phyloP scores from a whole-genome alignment of 2,329 filamentous ascomycete species.

The Apiospora hydei region DNA sequence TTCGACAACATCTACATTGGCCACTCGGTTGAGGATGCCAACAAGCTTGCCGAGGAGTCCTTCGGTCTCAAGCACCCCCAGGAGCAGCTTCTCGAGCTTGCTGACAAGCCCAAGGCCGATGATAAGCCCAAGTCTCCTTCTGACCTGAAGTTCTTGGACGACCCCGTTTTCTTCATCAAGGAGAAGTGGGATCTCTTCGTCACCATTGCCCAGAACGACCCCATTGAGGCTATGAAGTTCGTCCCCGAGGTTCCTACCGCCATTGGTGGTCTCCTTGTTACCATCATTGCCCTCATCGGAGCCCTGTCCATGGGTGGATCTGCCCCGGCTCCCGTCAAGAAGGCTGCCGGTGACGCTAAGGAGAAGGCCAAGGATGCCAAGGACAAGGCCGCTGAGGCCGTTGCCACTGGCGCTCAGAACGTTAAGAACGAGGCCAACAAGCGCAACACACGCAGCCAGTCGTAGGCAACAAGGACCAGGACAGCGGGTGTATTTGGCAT shows the following conservation, averaged over 20 bases:
- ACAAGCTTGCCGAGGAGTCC: constrained; percentile 86
- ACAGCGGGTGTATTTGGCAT: constrained; percentile 10
- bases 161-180: constrained; percentile 85
- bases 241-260: constrained; percentile 91
- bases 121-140: constrained; percentile 72
- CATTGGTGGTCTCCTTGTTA: constrained; percentile 73
- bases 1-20: constrained; percentile 99
- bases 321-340: constrained; percentile 76
- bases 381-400: constrained; percentile 71
- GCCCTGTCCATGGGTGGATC: constrained; percentile 69
- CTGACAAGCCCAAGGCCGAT: constrained; percentile 77
- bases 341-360: constrained; percentile 69
- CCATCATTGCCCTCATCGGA: constrained; percentile 74
- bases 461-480: constrained; percentile 43
- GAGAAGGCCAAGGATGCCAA: constrained; percentile 79
- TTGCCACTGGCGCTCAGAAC: constrained; percentile 70
- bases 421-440: constrained; percentile 77
- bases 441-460: constrained; percentile 65
- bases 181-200: constrained; percentile 95
- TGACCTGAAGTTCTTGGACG: constrained; percentile 88
- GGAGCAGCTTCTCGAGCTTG: constrained; percentile 82
- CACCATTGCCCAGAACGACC: constrained; percentile 81
- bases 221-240: constrained; percentile 83
- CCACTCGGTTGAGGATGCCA: constrained; percentile 92
- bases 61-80: constrained; percentile 87